Evolutionary conservation across 2,329 filamentous ascomycete species (phyloP), one percentile per base, ranked within the genome.

Genomic region (Exophiala alcalophila): DNA sequence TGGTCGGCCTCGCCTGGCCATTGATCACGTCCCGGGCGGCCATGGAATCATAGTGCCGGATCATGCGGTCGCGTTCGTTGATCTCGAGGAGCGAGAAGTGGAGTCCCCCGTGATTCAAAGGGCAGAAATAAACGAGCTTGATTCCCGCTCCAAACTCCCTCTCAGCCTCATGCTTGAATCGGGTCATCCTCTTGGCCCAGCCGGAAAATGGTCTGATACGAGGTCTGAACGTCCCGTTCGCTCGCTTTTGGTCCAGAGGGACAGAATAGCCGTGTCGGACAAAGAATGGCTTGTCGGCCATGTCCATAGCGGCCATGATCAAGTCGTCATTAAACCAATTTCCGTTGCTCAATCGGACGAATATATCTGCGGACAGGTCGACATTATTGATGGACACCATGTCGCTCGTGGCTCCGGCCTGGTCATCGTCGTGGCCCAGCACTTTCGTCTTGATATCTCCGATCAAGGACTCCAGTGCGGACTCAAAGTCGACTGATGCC

Each of bases 71-170:
- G 19, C 28, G 20, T 43, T 61, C 31, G 39, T 61, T 58, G 11
- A 59, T 57, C 37, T 61, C 49, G 9, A 61, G 52, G 21, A 60
- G 32, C 12, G 47, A 54, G 24, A 57, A 61, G 45, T 61, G 44
- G 18, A 49, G 47, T n/a, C 37, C 20, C 7, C 19, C 24, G 38
- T 52, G 30, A 45, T 58, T 40, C 12, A 47, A 53, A 20, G 47
- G 52, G 39, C 25, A 59, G 31, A 49, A 50, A 47, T 39, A 46
- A 31, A 50, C 49, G 15, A 49, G 46, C 46, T 18, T 40, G 14
- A 37, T 15, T 41, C 37, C n/a, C 23, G 23, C 37, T 26, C 27
- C 11, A 14, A n/a, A 32, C 4, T 8, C 15, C 15, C 32, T 15
- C 23, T 18, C 8, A 14, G 26, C 37, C 10, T 25, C 10, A 7